Percentiles rank a stretch among this genome's conserved stretches.
phyloP scores from a whole-genome alignment of 2,329 filamentous ascomycete species.

The Alternaria rosae region DNA sequence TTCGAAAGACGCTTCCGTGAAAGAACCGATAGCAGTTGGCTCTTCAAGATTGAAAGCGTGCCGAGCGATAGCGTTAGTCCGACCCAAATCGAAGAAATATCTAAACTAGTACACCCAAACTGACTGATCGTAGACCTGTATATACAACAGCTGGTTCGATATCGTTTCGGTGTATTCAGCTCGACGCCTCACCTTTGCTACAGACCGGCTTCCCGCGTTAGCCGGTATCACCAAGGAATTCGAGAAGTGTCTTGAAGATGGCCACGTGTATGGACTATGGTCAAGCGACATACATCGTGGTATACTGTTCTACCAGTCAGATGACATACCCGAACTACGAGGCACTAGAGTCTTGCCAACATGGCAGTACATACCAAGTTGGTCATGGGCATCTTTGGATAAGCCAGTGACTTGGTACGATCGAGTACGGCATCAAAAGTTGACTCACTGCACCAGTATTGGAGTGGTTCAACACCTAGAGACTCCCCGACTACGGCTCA shows the following conservation, averaged over 20 bases:
- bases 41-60: not conserved
- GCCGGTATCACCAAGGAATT: not conserved
- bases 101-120: not conserved
- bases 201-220: not conserved
- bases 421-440: not conserved
- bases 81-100: fast-evolving
- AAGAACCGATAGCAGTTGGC: not conserved
- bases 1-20: not conserved
- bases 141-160: not conserved
- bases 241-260: not conserved
- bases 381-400: not conserved
- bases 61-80: not conserved
- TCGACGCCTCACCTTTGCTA: not conserved
- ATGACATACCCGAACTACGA: not conserved
- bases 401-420: not conserved
- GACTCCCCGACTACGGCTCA: not conserved
- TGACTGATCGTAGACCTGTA: not conserved
- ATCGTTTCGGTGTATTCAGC: fast-evolving
- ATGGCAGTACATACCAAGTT: not conserved
- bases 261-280: not conserved
- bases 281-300: not conserved
- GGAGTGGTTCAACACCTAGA: no score
- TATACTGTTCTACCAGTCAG: not conserved
- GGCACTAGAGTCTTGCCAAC: fast-evolving
- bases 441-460: no score